Evolutionary conservation across 495 filamentous ascomycete species (phyloP).

Genomic region (Aspergillus haitiensis): DNA sequence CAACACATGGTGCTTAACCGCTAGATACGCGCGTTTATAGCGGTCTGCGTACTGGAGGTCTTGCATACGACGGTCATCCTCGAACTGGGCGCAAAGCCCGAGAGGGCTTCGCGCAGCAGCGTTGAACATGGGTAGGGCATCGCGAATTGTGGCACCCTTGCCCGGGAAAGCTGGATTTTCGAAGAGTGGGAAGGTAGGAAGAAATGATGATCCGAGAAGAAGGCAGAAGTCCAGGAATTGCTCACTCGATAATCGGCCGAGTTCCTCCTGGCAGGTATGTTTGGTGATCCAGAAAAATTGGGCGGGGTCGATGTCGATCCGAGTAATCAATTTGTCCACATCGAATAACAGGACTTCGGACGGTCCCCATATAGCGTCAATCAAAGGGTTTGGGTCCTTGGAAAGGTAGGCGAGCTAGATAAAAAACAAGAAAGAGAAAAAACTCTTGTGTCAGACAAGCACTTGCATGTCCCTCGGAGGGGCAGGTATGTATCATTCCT

Average conservation of each 20-base stretch:
- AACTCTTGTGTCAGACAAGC: conserved; percentile 17
- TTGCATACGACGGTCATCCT: conserved; percentile 66
- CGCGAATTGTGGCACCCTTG: conserved; percentile 56
- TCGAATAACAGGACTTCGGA: conserved; percentile 89
- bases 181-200: conserved; percentile 74
- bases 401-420: conserved; percentile 78
- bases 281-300: conserved; percentile 72
- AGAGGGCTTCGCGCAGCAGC: conserved; percentile 61
- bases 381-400: conserved; percentile 62
- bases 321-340: conserved; percentile 77
- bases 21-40: conserved; percentile 79
- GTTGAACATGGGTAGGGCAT: conserved; percentile 71
- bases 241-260: conserved; percentile 65
- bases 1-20: conserved; percentile 82
- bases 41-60: conserved; percentile 77
- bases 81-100: conserved; percentile 64
- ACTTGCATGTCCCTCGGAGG: too few relatives aligned
- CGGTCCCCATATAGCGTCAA: conserved; percentile 78
- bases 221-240: conserved; percentile 81
- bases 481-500: neutral
- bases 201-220: conserved; percentile 78
- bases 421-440: neutral
- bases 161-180: conserved; percentile 52
- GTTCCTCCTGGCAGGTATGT: conserved; percentile 64
- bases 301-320: conserved; percentile 66